Base-by-base conservation (phyloP, 2,329 filamentous ascomycete genomes). In the Scedosporium dehoogii region DNA sequence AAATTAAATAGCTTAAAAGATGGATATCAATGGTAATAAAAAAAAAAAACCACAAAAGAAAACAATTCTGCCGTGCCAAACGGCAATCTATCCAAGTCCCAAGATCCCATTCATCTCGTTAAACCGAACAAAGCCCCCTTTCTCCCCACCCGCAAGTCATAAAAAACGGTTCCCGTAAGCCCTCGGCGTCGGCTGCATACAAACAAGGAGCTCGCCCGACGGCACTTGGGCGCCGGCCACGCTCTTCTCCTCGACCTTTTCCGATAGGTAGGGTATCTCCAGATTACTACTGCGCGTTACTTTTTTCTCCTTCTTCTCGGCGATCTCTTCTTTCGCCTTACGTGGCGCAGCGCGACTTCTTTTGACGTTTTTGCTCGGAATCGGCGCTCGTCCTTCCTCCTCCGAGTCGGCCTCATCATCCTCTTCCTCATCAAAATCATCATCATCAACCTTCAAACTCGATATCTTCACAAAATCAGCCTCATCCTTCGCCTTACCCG, bases 381-480 rank as follows among this genome's bases (percentile, higher is more conserved):
- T 14, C 6, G 14, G 44, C 44, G 44, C 44, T 6, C 12, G 16
- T 10, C 9, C 44, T 6, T 48, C 44, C 3, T 48, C 44, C 33
- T 14, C 33, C 33, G 33, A 38, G 9, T 38, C 33, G 9, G 4
- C 46, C 46, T 56, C 51, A 6, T 29, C 51, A n/a, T 29, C 21
- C n/a, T 27, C 51, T 5, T 55, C 51, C 41, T 46, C 38, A 6
- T 46, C 58, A 7, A 25, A 38, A 9, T 33, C 33, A 4, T 33
- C 60, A 51, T 46, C 60, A 18, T 42, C n/a, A 18, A 62, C 41
- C 23, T 58, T 48, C 41, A 27, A 41, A 29, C 25, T 61, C 56
- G 63, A 62, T 48, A 61, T 7, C 42, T 63, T 21, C 18, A 53
- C 62, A 63, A 42, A 29, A 63, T 60, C 38, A 46, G 46, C 41